Base-by-base conservation (phyloP, 148 eudicot species). In the Silene conica region DNA sequence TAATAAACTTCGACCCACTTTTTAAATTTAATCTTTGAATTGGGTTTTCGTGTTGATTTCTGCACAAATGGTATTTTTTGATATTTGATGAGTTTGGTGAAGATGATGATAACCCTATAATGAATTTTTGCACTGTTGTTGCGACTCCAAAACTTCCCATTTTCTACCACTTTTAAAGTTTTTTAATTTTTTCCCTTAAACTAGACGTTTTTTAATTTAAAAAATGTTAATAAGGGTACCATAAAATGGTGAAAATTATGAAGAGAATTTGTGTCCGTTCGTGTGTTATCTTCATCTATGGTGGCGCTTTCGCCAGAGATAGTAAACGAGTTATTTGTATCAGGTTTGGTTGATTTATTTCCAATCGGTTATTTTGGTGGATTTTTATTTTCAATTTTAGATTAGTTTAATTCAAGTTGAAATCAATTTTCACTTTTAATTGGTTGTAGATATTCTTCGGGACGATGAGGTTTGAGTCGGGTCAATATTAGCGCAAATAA, bases 91-190 rank as follows among this genome's bases (percentile, higher is more conserved):
- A 62, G 22, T 34, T 2, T 34, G 77, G 28, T 14, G 14, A 48
- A 50, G n/a, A n/a, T n/a, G n/a, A n/a, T n/a, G 48, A 54, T 41
- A 55, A 26, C 12, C 74, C 38, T 52, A 55, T 63, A 48, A 56
- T 38, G 38, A 67, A 43, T 20, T 71, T 63, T 71, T 69, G 78
- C 12, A 73, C 48, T 61, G 59, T 8, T 26, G 64, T 15, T 70
- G 67, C 64, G 18, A 70, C n/a, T 43, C 79, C 73, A 28, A 71
- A 31, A 46, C 75, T 71, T 3, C 76, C 79, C 82, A 80, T 76
- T 75, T 58, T 48, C 13, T 25, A 5, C 19, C n/a, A 31, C 15
- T 31, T 69, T 25, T 4, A 21, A 61, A 21, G 25, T 21, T 57
- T 31, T 69, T 25, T 7, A 16, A 61, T 52, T 45, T 21, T 57